A percentile compares a stretch with the other conserved stretches of the same genome.
These are phyloP conservation scores for Alternaria alternata DNA, from an alignment of 2,329 filamentous ascomycete species.

Conservation along the genomic window DNA sequence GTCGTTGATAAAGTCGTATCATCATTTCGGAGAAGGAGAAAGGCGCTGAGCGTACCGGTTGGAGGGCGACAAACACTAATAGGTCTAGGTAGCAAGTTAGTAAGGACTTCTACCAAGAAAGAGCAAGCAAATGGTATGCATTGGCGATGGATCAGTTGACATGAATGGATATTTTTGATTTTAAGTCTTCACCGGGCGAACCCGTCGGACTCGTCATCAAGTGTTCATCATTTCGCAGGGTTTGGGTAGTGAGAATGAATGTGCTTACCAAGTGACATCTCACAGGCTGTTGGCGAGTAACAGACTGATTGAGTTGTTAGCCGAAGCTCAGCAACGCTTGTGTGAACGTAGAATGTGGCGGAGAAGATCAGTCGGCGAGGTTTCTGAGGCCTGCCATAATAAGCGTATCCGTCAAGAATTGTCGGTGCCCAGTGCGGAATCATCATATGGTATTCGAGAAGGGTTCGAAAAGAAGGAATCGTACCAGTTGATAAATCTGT, in stretches of 20 bases:
- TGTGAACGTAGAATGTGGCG: slow-evolving; percentile 1
- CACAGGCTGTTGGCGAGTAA: neutral
- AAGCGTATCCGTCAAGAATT: slow-evolving; percentile 82
- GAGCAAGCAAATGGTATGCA: slow-evolving; percentile 1
- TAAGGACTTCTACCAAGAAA: slow-evolving; percentile 6
- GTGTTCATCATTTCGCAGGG: slow-evolving; percentile 56
- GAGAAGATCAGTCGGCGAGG: slow-evolving; percentile 88
- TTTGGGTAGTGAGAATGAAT: slow-evolving; percentile 3
- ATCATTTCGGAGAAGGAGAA: slow-evolving; percentile 65
- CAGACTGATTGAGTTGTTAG: slow-evolving; percentile 18
- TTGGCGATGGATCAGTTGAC: slow-evolving; percentile 51
- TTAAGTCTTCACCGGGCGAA: slow-evolving; percentile 70
- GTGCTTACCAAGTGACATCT: slow-evolving; percentile 28
- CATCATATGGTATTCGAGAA: slow-evolving; percentile 67
- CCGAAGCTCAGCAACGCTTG: slow-evolving; percentile 5
- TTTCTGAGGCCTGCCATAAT: slow-evolving; percentile 99
- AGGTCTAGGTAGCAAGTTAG: slow-evolving; percentile 14
- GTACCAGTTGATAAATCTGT: slow-evolving; percentile 33
- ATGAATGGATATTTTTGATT: slow-evolving; percentile 74
- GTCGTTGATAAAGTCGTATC: slow-evolving; percentile 82
- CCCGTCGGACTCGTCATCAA: slow-evolving; percentile 83
- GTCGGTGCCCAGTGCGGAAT: slow-evolving; percentile 98
- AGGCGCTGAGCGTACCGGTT: slow-evolving; percentile 29
- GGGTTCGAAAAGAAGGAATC: slow-evolving; percentile 22
- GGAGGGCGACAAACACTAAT: slow-evolving; percentile 18